Evolutionary conservation across 192 early-diverging fungal species (phyloP), one percentile per base, ranked within the genome.

Genomic region (Dimargaris xerosporica): DNA sequence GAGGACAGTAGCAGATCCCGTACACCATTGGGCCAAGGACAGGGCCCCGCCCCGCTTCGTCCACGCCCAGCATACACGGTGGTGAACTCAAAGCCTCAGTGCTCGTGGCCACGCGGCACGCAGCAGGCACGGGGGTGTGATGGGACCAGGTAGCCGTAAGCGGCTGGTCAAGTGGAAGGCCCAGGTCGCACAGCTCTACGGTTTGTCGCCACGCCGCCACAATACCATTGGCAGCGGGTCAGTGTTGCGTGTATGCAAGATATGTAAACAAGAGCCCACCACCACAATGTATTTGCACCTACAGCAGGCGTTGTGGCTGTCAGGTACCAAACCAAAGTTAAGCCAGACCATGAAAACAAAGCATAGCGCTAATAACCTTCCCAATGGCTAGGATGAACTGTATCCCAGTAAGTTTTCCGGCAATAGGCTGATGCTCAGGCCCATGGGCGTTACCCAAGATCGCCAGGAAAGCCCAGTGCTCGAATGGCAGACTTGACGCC

Each of bases 1-100:
- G 54, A 0, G 83, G 80, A 50, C 85, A 87, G 67, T 85, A 98
- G 50, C 87, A 85, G n/a, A 87, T 74, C 0, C 89, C 89, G 70
- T 98, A 99, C 0, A 98, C 95, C 96, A 99, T 99, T 11, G 94
- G 91, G 0, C 91, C 91, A 0, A 98, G 79, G 0, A 96, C 95
- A 9, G 96, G 96, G 0, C 96, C 96, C 16, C 95, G 73, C 10
- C 96, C 96, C 26, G 96, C 96, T 63, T 99, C 96, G 67, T 99
- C 96, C 0, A 99, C 89, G 28, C 96, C 95, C 34, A 97, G 71
- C 1, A 89, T 77, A 64, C 78, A 87, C 26, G 80, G 64, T 26
- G 28, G n/a, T 19, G 15, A 15, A 23, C 31, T 19, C 17, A 2
- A 16, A 19, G 56, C 17, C 15, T 28, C 6, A 42, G 5, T 59